These are phyloP conservation scores for Boechera retrofracta DNA, from an alignment of 345 rosid species.

Conservation along the genomic window DNA sequence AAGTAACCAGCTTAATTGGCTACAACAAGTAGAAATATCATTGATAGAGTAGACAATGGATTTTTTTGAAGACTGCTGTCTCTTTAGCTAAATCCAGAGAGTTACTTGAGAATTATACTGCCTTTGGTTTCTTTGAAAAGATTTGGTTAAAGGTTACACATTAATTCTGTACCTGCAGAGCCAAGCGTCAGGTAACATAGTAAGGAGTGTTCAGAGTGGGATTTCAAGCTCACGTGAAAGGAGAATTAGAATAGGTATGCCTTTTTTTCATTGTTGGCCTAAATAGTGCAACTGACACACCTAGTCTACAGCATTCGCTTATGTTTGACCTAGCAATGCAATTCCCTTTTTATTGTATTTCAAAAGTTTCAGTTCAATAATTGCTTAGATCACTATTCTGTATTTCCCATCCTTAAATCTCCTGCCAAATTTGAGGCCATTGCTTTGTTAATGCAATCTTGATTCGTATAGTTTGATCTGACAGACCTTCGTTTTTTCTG, in stretches of 20 bases:
- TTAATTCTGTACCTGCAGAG: constrained; percentile 49
- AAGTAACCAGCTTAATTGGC: background rate
- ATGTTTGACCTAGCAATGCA: constrained; percentile 12
- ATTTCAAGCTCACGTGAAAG: constrained; percentile 58
- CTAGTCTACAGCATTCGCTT: background rate
- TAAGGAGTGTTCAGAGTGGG: constrained; percentile 57
- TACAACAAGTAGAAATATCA: constrained; percentile 1
- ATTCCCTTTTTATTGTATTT: constrained; percentile 1
- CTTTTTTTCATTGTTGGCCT: constrained; percentile 17
- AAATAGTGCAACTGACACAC: background rate
- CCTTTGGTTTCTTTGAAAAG: background rate
- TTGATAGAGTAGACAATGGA: background rate
- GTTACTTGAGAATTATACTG: background rate
- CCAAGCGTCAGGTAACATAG: constrained; percentile 58
- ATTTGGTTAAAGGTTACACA: constrained; percentile 3
- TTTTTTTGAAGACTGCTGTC: background rate
- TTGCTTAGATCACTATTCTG: background rate
- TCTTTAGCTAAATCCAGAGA: background rate
- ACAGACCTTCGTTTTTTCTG: constrained; percentile 18
- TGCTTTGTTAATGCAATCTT: constrained; percentile 7
- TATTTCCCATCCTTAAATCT: background rate
- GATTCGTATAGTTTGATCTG: constrained; percentile 12
- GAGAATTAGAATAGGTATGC: constrained; percentile 55
- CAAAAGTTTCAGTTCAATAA: background rate
- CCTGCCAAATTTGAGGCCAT: constrained; percentile 17